Conservation (phyloP, 352 stramenopile genomes). For the Phytopythium chamaehyphon region DNA sequence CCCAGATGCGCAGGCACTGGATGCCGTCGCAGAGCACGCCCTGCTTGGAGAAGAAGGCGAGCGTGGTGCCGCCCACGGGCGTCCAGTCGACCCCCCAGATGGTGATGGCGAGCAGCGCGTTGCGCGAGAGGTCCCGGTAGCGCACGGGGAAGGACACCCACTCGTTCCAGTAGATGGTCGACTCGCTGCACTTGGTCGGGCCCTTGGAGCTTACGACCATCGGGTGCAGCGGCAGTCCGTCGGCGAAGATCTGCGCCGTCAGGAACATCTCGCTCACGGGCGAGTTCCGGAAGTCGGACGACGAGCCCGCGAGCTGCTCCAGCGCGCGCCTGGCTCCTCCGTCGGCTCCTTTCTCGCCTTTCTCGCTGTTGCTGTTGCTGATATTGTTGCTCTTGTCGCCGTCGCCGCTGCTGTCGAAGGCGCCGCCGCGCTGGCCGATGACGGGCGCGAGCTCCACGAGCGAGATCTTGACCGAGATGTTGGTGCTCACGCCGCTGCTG, state of each 20-base stretch:
- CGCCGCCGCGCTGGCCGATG: constrained; percentile 11
- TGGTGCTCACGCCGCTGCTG: constrained; percentile 77
- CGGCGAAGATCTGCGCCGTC: constrained; percentile 85
- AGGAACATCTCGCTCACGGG: constrained; percentile 85
- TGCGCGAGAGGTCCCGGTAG: constrained; percentile 84
- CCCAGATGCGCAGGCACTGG: constrained; percentile 85
- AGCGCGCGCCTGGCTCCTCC: constrained; percentile 27
- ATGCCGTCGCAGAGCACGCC: constrained; percentile 82
- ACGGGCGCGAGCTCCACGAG: constrained; percentile 66
- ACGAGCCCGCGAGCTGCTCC: constrained; percentile 51
- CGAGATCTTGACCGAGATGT: constrained; percentile 80
- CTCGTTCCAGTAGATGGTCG: constrained; percentile 86
- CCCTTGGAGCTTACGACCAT: constrained; percentile 84
- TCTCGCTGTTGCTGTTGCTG: constrained; percentile 1
- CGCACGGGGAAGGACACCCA: constrained; percentile 85
- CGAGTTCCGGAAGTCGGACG: constrained; percentile 78
- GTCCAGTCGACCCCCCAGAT: constrained; percentile 83
- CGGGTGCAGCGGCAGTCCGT: constrained; percentile 73
- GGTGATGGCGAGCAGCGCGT: constrained; percentile 79
- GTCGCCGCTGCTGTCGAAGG: neutral
- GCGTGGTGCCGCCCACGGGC: constrained; percentile 77
- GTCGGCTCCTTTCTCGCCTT: too few relatives aligned
- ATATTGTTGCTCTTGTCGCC: neutral
- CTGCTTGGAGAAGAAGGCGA: constrained; percentile 86
- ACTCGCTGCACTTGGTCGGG: constrained; percentile 83